These are phyloP conservation scores for Moesziomyces sp. DNA, from an alignment of 1,284 basidiomycete species.

Conservation along the genomic window DNA sequence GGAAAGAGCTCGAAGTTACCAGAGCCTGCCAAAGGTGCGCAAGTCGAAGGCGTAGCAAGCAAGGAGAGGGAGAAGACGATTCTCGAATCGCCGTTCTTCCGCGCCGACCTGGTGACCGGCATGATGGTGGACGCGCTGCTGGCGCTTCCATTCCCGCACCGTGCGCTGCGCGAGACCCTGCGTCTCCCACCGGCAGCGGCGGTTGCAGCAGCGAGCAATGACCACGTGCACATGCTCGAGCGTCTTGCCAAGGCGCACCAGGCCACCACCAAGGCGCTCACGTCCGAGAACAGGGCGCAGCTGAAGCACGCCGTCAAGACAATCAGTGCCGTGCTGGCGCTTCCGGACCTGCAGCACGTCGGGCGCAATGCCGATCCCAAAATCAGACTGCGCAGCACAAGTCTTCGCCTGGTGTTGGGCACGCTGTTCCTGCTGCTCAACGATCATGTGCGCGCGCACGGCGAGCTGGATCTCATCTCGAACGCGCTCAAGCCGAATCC, in stretches of 20 bases:
- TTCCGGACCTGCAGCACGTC: constrained; percentile 22
- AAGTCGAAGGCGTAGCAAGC: neutral
- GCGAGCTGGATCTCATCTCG: constrained; percentile 33
- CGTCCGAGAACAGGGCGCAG: constrained; percentile 26
- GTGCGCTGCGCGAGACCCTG: constrained; percentile 29
- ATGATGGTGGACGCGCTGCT: constrained; percentile 43
- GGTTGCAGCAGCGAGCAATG: constrained; percentile 16
- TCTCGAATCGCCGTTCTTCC: constrained; percentile 48
- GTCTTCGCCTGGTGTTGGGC: constrained; percentile 30
- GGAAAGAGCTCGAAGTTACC: neutral
- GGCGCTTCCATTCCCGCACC: constrained; percentile 35
- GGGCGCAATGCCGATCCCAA: constrained; percentile 4
- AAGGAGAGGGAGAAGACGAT: constrained; percentile 39
- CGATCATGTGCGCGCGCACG: constrained; percentile 28
- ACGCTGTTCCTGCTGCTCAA: constrained; percentile 19
- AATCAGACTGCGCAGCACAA: constrained; percentile 11
- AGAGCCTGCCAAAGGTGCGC: neutral
- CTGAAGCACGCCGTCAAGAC: constrained; percentile 19
- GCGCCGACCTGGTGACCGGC: constrained; percentile 38
- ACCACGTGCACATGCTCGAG: constrained; percentile 26
- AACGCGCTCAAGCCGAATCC: constrained; percentile 27
- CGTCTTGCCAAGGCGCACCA: constrained; percentile 21
- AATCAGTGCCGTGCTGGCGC: constrained; percentile 34
- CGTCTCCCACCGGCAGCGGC: constrained; percentile 18
- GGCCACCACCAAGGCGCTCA: constrained; percentile 13